A percentile compares a stretch with the other conserved stretches of the same genome.
Evolutionary conservation across 179 eudicot species (phyloP).

Genomic region (Carnegiea gigantea): DNA sequence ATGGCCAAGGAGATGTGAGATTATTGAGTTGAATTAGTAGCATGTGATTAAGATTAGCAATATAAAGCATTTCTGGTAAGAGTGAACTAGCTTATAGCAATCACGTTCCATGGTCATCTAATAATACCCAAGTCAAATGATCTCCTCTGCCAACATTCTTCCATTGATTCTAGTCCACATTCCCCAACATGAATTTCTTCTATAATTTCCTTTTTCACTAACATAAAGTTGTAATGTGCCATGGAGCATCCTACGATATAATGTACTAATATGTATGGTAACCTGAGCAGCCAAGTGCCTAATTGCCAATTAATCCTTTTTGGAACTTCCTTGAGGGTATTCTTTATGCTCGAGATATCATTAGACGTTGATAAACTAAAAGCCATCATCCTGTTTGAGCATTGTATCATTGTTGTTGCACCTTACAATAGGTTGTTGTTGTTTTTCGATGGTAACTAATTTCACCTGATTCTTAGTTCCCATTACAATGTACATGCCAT

Average conservation of each 20-base stretch:
- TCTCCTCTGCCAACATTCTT: background rate
- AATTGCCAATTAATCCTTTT: background rate
- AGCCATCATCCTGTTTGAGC: background rate
- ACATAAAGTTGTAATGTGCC: background rate
- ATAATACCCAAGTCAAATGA: background rate
- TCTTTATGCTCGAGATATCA: background rate
- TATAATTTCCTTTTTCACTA: too few species aligned
- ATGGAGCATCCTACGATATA: background rate
- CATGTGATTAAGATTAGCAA: background rate
- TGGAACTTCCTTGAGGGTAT: background rate
- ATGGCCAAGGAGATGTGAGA: constrained; percentile 12
- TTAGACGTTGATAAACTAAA: too few species aligned
- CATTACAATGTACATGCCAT: background rate
- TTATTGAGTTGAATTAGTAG: background rate
- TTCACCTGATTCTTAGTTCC: background rate
- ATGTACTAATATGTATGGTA: background rate
- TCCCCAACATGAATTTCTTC: too few species aligned
- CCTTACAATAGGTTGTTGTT: background rate
- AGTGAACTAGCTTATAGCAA: background rate
- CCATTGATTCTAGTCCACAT: background rate
- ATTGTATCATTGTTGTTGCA: too few species aligned
- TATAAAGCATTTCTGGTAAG: background rate
- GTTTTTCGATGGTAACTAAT: background rate
- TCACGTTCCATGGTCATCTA: background rate
- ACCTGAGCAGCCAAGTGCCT: background rate